These are phyloP conservation scores for Malania oleifera DNA, from an alignment of 164 flowering plant genomes.

Conservation along the genomic window DNA sequence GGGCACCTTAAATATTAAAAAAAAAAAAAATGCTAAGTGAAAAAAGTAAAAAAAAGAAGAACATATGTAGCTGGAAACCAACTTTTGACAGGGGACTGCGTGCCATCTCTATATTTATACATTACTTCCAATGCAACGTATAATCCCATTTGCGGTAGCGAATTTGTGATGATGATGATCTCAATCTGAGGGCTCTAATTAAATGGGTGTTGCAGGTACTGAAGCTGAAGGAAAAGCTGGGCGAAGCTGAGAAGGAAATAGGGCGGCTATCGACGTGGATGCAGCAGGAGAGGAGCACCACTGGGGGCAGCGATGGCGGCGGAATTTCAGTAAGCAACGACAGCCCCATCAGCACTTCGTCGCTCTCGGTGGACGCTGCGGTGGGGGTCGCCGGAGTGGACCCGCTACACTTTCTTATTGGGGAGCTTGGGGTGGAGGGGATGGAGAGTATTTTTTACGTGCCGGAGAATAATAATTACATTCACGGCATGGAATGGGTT, in stretches of 20 bases:
- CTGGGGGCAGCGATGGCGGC: conserved; percentile 25
- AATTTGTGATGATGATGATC: too few species aligned
- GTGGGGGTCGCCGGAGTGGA: too few species aligned
- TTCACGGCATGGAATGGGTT: conserved; percentile 47
- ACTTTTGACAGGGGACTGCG: too few species aligned
- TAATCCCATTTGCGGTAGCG: too few species aligned
- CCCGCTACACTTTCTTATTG: conserved; percentile 35
- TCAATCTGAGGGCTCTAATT: too few species aligned
- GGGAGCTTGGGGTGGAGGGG: conserved; percentile 37
- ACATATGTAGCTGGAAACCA: too few species aligned
- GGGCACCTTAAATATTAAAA: too few species aligned
- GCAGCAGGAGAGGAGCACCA: too few species aligned
- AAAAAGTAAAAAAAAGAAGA: too few species aligned
- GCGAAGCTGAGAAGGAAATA: conserved; percentile 49
- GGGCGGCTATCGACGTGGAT: conserved; percentile 32
- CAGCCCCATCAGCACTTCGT: conserved; percentile 49
- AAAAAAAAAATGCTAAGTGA: too few species aligned
- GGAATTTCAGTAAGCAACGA: conserved; percentile 37
- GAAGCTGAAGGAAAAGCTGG: conserved; percentile 47
- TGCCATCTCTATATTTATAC: too few species aligned
- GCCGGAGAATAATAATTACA: conserved; percentile 23
- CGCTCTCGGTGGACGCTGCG: conserved; percentile 37
- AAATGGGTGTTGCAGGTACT: conserved; percentile 53
- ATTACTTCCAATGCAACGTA: too few species aligned
- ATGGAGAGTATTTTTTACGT: conserved; percentile 29